These are phyloP conservation scores for Aspergillus cejpii DNA, from an alignment of 2,329 filamentous ascomycete species.

Conservation along the genomic window DNA sequence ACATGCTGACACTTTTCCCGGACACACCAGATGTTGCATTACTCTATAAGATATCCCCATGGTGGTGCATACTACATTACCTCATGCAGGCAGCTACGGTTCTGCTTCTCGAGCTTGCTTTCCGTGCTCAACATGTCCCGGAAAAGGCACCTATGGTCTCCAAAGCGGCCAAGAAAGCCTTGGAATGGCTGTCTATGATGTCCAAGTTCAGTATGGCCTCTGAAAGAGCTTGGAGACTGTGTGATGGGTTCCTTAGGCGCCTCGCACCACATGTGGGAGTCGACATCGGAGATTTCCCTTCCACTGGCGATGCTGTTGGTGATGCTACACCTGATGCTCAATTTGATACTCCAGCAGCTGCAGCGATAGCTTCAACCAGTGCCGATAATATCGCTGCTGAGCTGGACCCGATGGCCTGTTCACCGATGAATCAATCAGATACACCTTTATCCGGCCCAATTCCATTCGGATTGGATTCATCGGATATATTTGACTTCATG, in stretches of 20 bases:
- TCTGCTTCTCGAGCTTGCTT: constrained; percentile 41
- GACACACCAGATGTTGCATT: constrained; percentile 33
- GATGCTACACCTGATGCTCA: constrained; percentile 15
- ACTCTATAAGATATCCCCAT: constrained; percentile 36
- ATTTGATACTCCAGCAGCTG: constrained; percentile 15
- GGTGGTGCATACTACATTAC: constrained; percentile 43
- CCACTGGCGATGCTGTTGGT: constrained; percentile 21
- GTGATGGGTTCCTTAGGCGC: constrained; percentile 31
- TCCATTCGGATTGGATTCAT: constrained; percentile 16
- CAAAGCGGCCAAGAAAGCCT: constrained; percentile 31
- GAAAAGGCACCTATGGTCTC: constrained; percentile 35
- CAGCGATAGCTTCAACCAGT: constrained; percentile 3
- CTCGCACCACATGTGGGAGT: constrained; percentile 30
- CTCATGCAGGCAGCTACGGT: constrained; percentile 42
- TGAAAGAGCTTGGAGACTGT: constrained; percentile 32
- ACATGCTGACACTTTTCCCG: constrained; percentile 37
- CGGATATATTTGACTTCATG: constrained; percentile 25
- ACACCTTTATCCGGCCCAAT: constrained; percentile 17
- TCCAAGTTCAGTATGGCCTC: constrained; percentile 28
- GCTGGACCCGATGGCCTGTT: constrained; percentile 20
- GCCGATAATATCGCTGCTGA: constrained; percentile 14
- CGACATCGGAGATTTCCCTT: constrained; percentile 27
- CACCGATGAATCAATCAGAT: constrained; percentile 22
- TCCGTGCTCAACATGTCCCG: constrained; percentile 39
- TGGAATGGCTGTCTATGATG: constrained; percentile 31